Conservation (phyloP, 345 rosid species). For the Iberis pinnata region DNA sequence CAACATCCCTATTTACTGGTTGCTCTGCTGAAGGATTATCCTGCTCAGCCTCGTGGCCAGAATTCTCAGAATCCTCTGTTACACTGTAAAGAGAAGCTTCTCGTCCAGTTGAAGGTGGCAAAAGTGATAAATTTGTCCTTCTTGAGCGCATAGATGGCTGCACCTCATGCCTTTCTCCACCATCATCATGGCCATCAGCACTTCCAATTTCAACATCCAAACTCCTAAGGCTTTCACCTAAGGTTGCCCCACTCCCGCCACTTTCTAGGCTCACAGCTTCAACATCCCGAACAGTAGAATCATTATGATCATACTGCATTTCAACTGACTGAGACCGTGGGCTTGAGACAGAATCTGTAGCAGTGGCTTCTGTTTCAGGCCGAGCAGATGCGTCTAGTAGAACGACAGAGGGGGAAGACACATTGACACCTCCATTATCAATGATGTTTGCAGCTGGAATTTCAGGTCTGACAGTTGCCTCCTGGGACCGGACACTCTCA, state of each 20-base stretch:
- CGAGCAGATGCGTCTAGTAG: conserved; percentile 39
- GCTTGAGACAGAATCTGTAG: conserved; percentile 37
- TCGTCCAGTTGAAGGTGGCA: conserved; percentile 48
- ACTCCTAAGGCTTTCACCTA: conserved; percentile 95
- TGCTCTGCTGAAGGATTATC: conserved; percentile 61
- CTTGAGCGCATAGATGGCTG: conserved; percentile 55
- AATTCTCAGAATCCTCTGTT: conserved; percentile 88
- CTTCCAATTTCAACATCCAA: conserved; percentile 98
- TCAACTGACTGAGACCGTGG: conserved; percentile 56
- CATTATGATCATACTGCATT: conserved; percentile 90
- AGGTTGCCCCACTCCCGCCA: conserved; percentile 88
- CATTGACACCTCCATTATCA: conserved; percentile 38
- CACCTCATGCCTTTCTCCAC: conserved; percentile 80
- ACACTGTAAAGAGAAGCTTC: conserved; percentile 83
- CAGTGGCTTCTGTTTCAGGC: conserved; percentile 43
- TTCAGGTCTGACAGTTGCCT: conserved; percentile 39
- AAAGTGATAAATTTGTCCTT: conserved; percentile 54
- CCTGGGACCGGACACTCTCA: conserved; percentile 40
- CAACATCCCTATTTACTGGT: conserved; percentile 49
- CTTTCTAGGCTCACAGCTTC: conserved; percentile 99
- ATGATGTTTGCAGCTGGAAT: conserved; percentile 42
- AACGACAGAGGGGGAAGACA: conserved; percentile 36
- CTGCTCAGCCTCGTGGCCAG: conserved; percentile 77
- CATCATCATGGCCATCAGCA: conserved; percentile 97
- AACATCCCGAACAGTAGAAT: conserved; percentile 66